phyloP scores from a whole-genome alignment of 139 green algal genomes.

The Dunaliella primolecta region DNA sequence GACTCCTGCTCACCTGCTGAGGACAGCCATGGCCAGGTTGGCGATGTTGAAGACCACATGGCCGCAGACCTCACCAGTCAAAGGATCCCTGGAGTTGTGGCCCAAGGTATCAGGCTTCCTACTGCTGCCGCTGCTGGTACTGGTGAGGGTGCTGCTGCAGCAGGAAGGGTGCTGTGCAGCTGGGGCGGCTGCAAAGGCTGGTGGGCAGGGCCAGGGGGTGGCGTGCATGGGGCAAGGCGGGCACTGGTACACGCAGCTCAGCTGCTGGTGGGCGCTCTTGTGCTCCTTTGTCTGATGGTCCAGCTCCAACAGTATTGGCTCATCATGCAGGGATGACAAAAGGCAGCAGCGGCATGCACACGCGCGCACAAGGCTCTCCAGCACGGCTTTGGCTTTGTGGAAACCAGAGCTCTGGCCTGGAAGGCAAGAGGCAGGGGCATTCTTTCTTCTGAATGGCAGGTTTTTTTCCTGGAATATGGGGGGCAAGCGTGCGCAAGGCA shows the following conservation, averaged over 20 bases:
- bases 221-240: background rate
- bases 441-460: too few species aligned
- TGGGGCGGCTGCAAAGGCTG: background rate
- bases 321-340: too few species aligned
- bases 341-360: background rate
- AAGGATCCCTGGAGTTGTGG: slow-evolving; percentile 1
- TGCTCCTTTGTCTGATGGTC: too few species aligned
- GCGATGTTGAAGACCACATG: background rate
- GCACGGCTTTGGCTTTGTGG: too few species aligned
- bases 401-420: too few species aligned
- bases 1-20: background rate
- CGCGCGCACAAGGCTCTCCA: background rate
- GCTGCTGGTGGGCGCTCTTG: too few species aligned
- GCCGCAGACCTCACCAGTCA: background rate
- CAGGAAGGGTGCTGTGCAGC: background rate
- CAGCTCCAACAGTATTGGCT: too few species aligned
- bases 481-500: too few species aligned
- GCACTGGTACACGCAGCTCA: background rate
- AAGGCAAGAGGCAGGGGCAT: too few species aligned
- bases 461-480: too few species aligned
- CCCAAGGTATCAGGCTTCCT: background rate
- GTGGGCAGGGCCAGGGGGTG: background rate
- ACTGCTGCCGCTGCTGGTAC: slow-evolving; percentile 5
- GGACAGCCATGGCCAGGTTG: background rate
- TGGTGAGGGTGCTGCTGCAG: slow-evolving; percentile 1